Conservation (phyloP, 2,329 filamentous ascomycete species). For the Microdochium paspali region DNA sequence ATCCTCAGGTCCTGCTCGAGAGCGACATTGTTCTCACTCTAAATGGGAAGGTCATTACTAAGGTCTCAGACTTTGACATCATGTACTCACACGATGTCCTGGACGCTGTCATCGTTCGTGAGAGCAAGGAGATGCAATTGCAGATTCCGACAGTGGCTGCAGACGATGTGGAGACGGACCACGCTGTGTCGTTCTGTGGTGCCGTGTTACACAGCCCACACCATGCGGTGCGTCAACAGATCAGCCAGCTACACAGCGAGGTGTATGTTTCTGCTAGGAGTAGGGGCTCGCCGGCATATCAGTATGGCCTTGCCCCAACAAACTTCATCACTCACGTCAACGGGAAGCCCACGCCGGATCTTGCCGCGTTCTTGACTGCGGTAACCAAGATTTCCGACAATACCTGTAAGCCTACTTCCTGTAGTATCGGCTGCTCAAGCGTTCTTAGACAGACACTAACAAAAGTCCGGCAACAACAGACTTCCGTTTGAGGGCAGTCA, state of each 20-base stretch:
- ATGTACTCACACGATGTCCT: slow-evolving; percentile 88
- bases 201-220: slow-evolving; percentile 89
- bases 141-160: slow-evolving; percentile 79
- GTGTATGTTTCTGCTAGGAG: slow-evolving; percentile 89
- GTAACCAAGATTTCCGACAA: slow-evolving; percentile 89
- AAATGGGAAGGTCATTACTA: slow-evolving; percentile 86
- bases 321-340: slow-evolving; percentile 98
- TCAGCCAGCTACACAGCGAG: slow-evolving; percentile 90
- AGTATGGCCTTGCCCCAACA: slow-evolving; percentile 87
- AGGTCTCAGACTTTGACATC: slow-evolving; percentile 84
- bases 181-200: slow-evolving; percentile 89
- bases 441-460: background rate
- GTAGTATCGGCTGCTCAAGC: background rate
- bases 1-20: slow-evolving; percentile 59
- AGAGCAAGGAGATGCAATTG: slow-evolving; percentile 69
- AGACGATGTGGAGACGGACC: slow-evolving; percentile 84
- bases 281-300: slow-evolving; percentile 73
- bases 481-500: slow-evolving; percentile 94
- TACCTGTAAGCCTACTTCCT: slow-evolving; percentile 68
- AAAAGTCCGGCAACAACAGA: slow-evolving; percentile 33
- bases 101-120: slow-evolving; percentile 77
- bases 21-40: slow-evolving; percentile 88
- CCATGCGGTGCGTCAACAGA: slow-evolving; percentile 93
- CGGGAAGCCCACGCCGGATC: slow-evolving; percentile 71
- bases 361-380: slow-evolving; percentile 70